Percentiles rank a stretch among this genome's conserved stretches.
Evolutionary conservation across 805 yeast species (phyloP).

Genomic region (Candida quercuum): DNA sequence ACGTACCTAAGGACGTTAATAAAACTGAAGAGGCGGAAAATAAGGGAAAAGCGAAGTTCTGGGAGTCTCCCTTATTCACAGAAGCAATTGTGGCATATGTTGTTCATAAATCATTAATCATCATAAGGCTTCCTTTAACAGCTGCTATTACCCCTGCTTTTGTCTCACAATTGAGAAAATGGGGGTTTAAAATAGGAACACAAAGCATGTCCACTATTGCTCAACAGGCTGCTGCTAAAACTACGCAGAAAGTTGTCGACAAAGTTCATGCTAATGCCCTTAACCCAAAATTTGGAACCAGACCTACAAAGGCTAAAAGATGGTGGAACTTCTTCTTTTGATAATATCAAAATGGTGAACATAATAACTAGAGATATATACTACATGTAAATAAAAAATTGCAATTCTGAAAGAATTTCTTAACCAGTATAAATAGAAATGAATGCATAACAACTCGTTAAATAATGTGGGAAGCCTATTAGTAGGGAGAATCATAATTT

Average conservation of each 20-base stretch:
- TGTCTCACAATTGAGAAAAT: constrained; percentile 55
- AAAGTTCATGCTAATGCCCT: constrained; percentile 34
- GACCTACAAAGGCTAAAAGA: constrained; percentile 44
- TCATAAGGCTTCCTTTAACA: constrained; percentile 81
- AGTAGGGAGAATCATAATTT: too few species aligned
- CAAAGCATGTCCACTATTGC: constrained; percentile 39
- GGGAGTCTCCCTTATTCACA: constrained; percentile 52
- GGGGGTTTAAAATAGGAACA: constrained; percentile 78
- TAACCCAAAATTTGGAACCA: constrained; percentile 46
- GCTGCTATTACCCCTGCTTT: constrained; percentile 88
- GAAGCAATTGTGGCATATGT: constrained; percentile 92
- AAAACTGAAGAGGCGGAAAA: constrained; percentile 4
- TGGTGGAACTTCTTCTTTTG: constrained; percentile 60
- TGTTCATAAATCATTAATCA: constrained; percentile 79
- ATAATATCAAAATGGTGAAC: constrained; percentile 8
- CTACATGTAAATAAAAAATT: constrained; percentile 1
- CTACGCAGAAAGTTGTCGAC: constrained; percentile 22
- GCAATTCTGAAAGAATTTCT: too few species aligned
- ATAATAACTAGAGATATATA: neutral
- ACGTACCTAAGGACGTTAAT: constrained; percentile 10
- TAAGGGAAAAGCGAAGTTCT: constrained; percentile 11
- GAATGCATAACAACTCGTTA: too few species aligned
- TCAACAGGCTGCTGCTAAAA: constrained; percentile 27
- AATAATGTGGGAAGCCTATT: too few species aligned
- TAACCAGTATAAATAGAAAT: too few species aligned